A percentile compares a stretch with the other conserved stretches of the same genome.
Conservation (phyloP, 495 filamentous ascomycete species). For the Acidomyces sp. region DNA sequence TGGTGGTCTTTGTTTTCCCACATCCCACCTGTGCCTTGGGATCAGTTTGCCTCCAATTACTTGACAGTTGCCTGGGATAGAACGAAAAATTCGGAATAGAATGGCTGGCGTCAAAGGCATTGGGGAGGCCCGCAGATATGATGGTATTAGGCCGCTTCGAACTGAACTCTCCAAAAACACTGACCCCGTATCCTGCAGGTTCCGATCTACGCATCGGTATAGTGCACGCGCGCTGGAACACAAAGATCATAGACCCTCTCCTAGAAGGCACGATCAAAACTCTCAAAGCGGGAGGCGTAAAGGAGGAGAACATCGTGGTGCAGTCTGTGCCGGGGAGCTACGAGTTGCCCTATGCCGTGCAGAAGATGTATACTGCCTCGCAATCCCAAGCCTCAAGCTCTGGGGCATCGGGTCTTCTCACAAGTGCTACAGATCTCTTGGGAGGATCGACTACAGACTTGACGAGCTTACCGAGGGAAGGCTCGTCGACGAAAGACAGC, state of each 20-base stretch:
- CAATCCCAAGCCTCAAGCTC: conserved; percentile 4
- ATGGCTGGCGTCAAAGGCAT: conserved; percentile 25
- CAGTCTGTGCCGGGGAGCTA: conserved; percentile 88
- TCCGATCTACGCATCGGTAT: conserved; percentile 80
- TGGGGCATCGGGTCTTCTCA: conserved; percentile 5
- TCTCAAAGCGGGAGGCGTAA: conserved; percentile 59
- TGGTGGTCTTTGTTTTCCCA: too few relatives aligned
- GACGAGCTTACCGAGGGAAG: conserved; percentile 39
- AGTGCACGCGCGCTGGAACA: conserved; percentile 93
- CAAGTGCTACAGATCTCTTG: conserved; percentile 23
- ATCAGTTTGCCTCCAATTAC: too few relatives aligned
- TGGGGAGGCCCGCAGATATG: conserved; percentile 22
- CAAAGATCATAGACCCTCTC: conserved; percentile 59
- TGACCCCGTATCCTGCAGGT: conserved; percentile 36
- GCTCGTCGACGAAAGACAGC: conserved; percentile 7
- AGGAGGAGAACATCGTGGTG: conserved; percentile 71
- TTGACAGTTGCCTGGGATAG: too few relatives aligned
- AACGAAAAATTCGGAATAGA: neutral
- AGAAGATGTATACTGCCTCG: conserved; percentile 36
- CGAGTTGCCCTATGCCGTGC: conserved; percentile 79
- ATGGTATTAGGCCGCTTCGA: conserved; percentile 16
- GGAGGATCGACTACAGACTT: conserved; percentile 64
- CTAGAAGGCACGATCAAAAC: conserved; percentile 56
- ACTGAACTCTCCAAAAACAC: neutral
- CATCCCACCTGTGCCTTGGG: too few relatives aligned